phyloP scores from a whole-genome alignment of 2,329 filamentous ascomycete genomes.

The Trichoderma cornu-damae region DNA sequence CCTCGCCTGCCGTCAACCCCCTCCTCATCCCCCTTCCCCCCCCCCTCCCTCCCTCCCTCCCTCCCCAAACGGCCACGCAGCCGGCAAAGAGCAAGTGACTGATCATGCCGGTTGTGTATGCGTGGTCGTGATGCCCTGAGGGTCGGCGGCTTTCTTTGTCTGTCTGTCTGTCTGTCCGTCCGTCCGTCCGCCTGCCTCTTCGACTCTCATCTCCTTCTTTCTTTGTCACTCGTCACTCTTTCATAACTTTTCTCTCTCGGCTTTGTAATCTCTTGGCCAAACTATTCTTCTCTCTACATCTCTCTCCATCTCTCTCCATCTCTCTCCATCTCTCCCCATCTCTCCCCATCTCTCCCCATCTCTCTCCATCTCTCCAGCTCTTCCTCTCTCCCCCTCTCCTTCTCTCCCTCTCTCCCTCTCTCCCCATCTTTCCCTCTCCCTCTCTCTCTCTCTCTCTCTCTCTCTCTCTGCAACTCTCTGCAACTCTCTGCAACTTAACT shows the following conservation, averaged over 20 bases:
- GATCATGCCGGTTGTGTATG: conserved; percentile 14
- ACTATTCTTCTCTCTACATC: no score
- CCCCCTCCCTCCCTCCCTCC: not conserved
- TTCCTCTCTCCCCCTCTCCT: not conserved
- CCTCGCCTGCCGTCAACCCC: not conserved
- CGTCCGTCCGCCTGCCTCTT: not conserved
- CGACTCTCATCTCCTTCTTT: not conserved
- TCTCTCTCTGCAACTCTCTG: not conserved
- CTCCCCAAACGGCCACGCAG: not conserved
- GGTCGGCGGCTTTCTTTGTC: conserved; percentile 2
- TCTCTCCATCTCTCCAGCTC: not conserved
- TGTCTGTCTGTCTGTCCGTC: no score
- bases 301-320: no score
- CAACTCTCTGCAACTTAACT: not conserved
- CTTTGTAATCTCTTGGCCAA: no score
- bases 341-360: not conserved
- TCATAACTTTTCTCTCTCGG: not conserved
- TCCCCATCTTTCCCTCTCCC: not conserved
- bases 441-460: not conserved
- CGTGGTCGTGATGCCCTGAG: conserved; percentile 13
- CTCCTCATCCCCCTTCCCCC: not conserved
- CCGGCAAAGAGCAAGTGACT: conserved; percentile 1
- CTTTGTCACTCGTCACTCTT: no score
- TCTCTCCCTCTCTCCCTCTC: not conserved
- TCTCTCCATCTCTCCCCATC: not conserved